Conservation (phyloP, 805 yeast genomes). For the Candida pini region DNA sequence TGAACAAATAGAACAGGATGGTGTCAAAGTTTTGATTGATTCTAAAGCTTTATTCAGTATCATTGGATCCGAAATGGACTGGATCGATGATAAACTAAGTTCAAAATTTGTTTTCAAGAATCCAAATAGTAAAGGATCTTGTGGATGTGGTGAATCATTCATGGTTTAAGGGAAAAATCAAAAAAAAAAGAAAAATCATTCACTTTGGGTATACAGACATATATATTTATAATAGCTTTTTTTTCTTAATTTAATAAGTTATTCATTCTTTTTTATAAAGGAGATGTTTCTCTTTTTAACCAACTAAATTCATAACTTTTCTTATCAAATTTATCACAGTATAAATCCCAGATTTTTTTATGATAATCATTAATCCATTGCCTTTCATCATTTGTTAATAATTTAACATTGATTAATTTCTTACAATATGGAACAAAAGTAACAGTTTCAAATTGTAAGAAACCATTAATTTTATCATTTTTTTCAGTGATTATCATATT, state of each 20-base stretch:
- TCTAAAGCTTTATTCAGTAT: constrained; percentile 94
- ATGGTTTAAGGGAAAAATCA: constrained; percentile 59
- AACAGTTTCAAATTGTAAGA: constrained; percentile 47
- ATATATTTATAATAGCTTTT: background rate
- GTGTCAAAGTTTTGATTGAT: constrained; percentile 86
- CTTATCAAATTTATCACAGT: constrained; percentile 33
- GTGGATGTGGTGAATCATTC: constrained; percentile 98
- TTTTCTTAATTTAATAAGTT: background rate
- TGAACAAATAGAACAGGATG: constrained; percentile 89
- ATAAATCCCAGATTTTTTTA: constrained; percentile 38
- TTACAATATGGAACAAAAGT: constrained; percentile 55
- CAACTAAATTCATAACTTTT: constrained; percentile 37
- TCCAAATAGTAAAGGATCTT: constrained; percentile 96
- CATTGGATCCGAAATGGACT: constrained; percentile 97
- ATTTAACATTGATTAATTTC: constrained; percentile 39
- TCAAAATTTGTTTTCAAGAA: constrained; percentile 88
- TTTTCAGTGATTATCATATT: constrained; percentile 44
- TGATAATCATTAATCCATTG: constrained; percentile 49
- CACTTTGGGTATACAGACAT: background rate
- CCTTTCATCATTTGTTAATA: constrained; percentile 42
- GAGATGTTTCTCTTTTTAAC: constrained; percentile 44
- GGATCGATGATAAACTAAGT: constrained; percentile 89
- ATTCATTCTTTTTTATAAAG: constrained; percentile 9
- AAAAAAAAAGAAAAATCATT: background rate
- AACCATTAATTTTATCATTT: constrained; percentile 26